These are phyloP conservation scores for Scutellaria baicalensis DNA, from an alignment of 257 asterid species.

Conservation along the genomic window DNA sequence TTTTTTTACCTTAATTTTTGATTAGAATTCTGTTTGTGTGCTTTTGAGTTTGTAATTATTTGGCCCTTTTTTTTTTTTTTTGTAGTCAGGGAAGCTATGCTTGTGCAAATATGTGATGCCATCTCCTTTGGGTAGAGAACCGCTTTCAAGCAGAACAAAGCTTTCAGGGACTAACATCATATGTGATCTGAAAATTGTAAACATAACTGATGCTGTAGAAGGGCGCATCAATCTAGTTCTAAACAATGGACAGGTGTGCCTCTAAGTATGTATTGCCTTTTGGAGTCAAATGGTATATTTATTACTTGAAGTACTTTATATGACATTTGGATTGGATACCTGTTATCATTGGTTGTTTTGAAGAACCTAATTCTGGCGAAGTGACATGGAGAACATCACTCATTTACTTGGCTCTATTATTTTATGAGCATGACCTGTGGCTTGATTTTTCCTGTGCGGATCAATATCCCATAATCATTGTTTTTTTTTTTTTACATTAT, in stretches of 20 bases:
- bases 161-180: slow-evolving; percentile 22
- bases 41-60: slow-evolving; percentile 10
- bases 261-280: neutral
- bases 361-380: neutral
- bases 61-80: slow-evolving; percentile 14
- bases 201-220: slow-evolving; percentile 81
- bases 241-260: slow-evolving; percentile 64
- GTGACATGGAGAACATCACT: neutral
- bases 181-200: slow-evolving; percentile 47
- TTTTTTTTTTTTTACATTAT: neutral
- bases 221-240: slow-evolving; percentile 61
- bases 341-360: neutral
- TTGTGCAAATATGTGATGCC: slow-evolving; percentile 78
- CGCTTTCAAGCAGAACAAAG: slow-evolving; percentile 21
- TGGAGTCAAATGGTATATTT: slow-evolving; percentile 1
- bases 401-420: neutral
- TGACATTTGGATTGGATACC: neutral
- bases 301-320: neutral
- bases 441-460: neutral
- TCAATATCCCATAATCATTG: neutral
- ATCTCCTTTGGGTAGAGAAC: slow-evolving; percentile 32
- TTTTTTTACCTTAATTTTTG: neutral
- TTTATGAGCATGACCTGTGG: neutral
- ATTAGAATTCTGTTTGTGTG: slow-evolving; percentile 6
- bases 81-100: slow-evolving; percentile 87